Percentiles rank a stretch among this genome's conserved stretches.
Conservation (phyloP, 768 basidiomycete species). For the Russula griseocarnosa region DNA sequence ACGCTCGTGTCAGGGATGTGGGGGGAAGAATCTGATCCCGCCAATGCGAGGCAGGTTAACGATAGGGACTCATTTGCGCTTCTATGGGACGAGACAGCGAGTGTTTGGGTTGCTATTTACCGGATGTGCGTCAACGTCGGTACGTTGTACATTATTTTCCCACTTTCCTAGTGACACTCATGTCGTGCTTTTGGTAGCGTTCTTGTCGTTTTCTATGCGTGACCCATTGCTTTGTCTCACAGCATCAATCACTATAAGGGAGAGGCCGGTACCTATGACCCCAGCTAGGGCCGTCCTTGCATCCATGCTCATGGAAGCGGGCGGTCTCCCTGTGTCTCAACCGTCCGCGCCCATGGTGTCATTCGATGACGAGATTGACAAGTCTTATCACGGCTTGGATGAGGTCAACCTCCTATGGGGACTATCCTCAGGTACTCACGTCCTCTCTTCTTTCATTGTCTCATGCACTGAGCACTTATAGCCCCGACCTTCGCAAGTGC, state of each 20-base stretch:
- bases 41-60: constrained; percentile 15
- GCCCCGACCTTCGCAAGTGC: constrained; percentile 44
- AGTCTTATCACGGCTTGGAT: constrained; percentile 47
- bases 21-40: constrained; percentile 57
- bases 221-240: constrained; percentile 85
- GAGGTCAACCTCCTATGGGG: constrained; percentile 70
- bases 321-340: constrained; percentile 36
- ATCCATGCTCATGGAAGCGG: constrained; percentile 35
- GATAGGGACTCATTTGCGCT: constrained; percentile 56
- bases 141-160: constrained; percentile 40
- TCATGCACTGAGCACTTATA: constrained; percentile 28
- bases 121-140: constrained; percentile 72
- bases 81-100: constrained; percentile 56
- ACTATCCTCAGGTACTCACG: constrained; percentile 50
- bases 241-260: constrained; percentile 80
- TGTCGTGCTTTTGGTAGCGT: constrained; percentile 13
- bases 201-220: constrained; percentile 59
- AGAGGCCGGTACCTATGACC: constrained; percentile 57
- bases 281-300: constrained; percentile 38
- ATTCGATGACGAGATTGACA: constrained; percentile 36
- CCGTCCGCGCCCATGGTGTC: constrained; percentile 32
- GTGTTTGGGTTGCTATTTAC: constrained; percentile 78
- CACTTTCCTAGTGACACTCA: not conserved
- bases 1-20: constrained; percentile 67
- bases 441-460: constrained; percentile 2